phyloP scores from a whole-genome alignment of 768 basidiomycete species.

The Hygrocybe coccinea region DNA sequence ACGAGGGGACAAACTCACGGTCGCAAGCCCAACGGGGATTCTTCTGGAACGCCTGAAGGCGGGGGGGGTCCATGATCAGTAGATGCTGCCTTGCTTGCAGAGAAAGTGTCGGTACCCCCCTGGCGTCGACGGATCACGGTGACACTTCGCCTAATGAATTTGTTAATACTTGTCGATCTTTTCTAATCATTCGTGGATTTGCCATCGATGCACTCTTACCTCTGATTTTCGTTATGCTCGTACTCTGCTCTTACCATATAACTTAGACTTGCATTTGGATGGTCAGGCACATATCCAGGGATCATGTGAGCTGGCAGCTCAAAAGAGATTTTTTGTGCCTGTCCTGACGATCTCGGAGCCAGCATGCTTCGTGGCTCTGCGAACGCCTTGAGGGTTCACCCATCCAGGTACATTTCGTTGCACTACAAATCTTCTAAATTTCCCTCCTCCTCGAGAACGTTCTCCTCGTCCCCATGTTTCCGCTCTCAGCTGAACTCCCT shows the following conservation, averaged over 20 bases:
- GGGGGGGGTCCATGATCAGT: neutral
- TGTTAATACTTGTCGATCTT: neutral
- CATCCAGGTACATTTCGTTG: neutral
- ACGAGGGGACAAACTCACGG: constrained; percentile 29
- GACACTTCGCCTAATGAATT: neutral
- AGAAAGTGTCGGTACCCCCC: neutral
- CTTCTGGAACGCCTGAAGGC: neutral
- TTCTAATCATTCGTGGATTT: neutral
- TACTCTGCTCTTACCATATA: neutral
- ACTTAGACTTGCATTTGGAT: neutral
- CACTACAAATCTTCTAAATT: neutral
- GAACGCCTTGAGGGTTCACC: no score
- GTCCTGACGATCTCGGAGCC: no score
- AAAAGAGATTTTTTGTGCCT: neutral
- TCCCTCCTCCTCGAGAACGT: constrained; percentile 23
- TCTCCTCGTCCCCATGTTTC: constrained; percentile 34
- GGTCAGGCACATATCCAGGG: neutral
- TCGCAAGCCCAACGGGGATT: constrained; percentile 7
- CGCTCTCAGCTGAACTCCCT: constrained; percentile 50
- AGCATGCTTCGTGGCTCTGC: neutral
- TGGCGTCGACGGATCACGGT: neutral
- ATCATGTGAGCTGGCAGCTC: neutral
- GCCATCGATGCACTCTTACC: neutral
- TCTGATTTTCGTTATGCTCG: neutral
- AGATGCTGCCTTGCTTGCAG: neutral